These are phyloP conservation scores for Eucalyptus microcorys DNA, from an alignment of 345 rosid genomes.

Conservation along the genomic window DNA sequence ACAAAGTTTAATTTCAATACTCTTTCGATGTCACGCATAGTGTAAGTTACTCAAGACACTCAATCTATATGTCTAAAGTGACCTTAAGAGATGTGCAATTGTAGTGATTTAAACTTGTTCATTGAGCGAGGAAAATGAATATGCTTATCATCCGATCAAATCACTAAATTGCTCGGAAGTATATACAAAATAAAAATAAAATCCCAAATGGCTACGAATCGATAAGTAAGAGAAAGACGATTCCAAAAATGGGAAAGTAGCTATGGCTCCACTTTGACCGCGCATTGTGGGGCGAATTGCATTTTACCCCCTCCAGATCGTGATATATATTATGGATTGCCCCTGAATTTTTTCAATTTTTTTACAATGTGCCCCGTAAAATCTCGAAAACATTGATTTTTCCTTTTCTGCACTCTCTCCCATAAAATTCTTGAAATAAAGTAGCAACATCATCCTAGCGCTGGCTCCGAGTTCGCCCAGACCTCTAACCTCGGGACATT, in stretches of 20 bases:
- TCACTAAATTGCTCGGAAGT: rapidly evolving
- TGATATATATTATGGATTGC: neutral
- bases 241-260: neutral
- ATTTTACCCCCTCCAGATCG: rapidly evolving
- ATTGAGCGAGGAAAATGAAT: rapidly evolving
- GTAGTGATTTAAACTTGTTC: rapidly evolving
- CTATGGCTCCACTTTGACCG: neutral
- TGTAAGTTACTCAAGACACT: too few relatives aligned
- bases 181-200: neutral
- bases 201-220: rapidly evolving
- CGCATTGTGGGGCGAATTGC: neutral
- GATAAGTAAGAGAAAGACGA: neutral
- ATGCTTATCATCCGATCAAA: rapidly evolving
- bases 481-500: neutral
- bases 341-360: rapidly evolving
- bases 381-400: neutral
- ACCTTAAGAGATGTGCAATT: rapidly evolving
- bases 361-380: neutral
- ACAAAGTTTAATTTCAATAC: rapidly evolving
- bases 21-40: rapidly evolving
- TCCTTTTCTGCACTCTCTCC: rapidly evolving
- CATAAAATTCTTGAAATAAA: neutral
- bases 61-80: rapidly evolving
- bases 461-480: neutral
- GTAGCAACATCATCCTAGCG: rapidly evolving